phyloP scores from a whole-genome alignment of 2,329 filamentous ascomycete species.

The Chalaropsis ovoidea region DNA sequence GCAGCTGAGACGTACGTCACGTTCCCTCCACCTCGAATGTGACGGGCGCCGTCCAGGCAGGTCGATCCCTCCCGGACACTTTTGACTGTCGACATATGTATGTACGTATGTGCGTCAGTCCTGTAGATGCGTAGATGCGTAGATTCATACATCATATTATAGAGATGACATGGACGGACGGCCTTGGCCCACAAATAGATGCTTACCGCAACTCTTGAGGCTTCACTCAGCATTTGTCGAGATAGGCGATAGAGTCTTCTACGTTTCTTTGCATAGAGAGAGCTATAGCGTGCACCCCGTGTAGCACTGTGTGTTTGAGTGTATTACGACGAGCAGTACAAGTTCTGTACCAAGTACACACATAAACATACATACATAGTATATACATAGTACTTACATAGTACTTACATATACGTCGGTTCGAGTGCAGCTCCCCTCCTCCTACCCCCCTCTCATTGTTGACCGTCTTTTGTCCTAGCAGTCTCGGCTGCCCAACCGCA shows the following conservation, averaged over 20 bases:
- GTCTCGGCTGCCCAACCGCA: not conserved
- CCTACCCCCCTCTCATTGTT: not conserved
- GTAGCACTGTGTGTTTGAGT: not conserved
- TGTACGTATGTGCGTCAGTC: too few relatives aligned
- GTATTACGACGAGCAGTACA: not conserved
- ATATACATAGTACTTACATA: not conserved
- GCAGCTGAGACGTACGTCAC: not conserved
- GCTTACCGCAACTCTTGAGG: slow-evolving; percentile 5
- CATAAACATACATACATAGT: not conserved
- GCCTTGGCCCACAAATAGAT: not conserved
- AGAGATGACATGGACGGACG: not conserved
- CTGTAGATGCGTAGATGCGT: too few relatives aligned
- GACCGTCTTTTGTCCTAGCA: not conserved
- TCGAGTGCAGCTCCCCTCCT: too few relatives aligned
- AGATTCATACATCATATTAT: not conserved
- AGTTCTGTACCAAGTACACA: not conserved
- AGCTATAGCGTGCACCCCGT: not conserved
- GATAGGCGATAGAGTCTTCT: not conserved
- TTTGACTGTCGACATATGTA: not conserved
- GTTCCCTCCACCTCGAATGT: not conserved
- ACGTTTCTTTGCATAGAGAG: not conserved
- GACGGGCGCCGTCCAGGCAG: not conserved
- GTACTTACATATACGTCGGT: too few relatives aligned
- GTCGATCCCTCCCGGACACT: not conserved
- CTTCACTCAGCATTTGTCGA: not conserved